These are phyloP conservation scores for Dendrobium nobile DNA, from an alignment of 106 monocot species.

Conservation along the genomic window DNA sequence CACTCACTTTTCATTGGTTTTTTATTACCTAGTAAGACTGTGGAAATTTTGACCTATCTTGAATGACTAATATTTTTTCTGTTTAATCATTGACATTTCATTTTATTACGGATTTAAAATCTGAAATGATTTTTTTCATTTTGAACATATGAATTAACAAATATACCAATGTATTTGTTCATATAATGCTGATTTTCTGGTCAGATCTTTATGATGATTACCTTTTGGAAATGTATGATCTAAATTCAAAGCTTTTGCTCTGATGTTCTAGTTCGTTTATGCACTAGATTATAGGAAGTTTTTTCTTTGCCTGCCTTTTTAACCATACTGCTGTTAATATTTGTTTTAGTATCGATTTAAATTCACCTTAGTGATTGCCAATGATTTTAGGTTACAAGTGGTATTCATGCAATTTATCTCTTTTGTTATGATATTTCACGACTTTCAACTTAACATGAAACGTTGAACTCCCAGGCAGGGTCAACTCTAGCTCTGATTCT, in stretches of 20 bases:
- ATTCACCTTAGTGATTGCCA: neutral
- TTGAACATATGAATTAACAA: neutral
- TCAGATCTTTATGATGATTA: neutral
- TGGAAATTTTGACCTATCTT: neutral
- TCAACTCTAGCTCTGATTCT: constrained; percentile 55
- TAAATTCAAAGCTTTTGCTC: neutral
- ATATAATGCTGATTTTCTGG: neutral
- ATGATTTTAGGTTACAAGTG: neutral
- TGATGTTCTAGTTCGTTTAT: neutral
- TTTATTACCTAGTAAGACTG: neutral
- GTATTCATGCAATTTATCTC: neutral
- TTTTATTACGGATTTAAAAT: neutral
- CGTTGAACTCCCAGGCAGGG: constrained; percentile 19
- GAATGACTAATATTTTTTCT: neutral
- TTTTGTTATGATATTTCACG: neutral
- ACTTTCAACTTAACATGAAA: neutral
- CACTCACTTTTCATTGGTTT: neutral
- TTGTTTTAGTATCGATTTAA: neutral
- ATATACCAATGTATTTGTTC: neutral
- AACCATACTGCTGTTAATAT: neutral
- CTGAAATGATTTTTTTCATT: neutral
- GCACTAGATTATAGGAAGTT: neutral
- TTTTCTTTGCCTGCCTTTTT: neutral
- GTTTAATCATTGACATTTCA: neutral
- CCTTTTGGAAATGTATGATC: neutral